Evolutionary conservation across 441 rosid genomes (phyloP), one percentile per base, ranked within the genome.

Genomic region (Erodium chrysanthum): DNA sequence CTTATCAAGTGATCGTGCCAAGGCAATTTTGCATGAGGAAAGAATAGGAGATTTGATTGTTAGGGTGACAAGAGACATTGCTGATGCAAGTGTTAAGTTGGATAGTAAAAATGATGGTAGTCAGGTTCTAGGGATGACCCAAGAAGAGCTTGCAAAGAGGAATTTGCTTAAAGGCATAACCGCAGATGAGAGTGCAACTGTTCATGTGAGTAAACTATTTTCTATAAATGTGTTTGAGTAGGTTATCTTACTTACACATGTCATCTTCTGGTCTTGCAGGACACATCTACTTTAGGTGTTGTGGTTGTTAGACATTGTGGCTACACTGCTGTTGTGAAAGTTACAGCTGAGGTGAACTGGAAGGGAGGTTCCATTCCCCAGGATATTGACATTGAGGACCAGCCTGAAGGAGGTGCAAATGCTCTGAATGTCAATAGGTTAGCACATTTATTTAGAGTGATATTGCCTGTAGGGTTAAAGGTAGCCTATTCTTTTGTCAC

Each of bases 111-210:
- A 81, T 72, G 95, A 88, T 60, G 95, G 91, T 66, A 76, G 76
- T 78, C 80, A 17, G 78, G 88, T 86, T 68, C 84, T 88, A 44
- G 84, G 80, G 66, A 75, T 84, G 68, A 78, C 95, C 68, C 79
- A 74, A 70, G 87, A 82, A 14, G 87, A 86, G 68, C 89, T 88
- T 50, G 73, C 87, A 22, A 78, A 66, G 68, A 79, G 91, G 67
- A 88, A 88, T 82, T 84, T 88, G 77, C 84, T 86, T 50, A 88
- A 86, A 78, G 95, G 91, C 79, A 88, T 88, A 77, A 88, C 91
- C 70, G 91, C 95, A 54, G 91, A 88, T 66, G 95, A 88, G 79
- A 88, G 90, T 78, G 91, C 91, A 22, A 85, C 95, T 37, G 87
- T 88, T 81, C 91, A 86, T 70, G 91, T 88, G 74, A 82, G 83